phyloP scores from a whole-genome alignment of 768 basidiomycete genomes.

The Lactarius sanguifluus region DNA sequence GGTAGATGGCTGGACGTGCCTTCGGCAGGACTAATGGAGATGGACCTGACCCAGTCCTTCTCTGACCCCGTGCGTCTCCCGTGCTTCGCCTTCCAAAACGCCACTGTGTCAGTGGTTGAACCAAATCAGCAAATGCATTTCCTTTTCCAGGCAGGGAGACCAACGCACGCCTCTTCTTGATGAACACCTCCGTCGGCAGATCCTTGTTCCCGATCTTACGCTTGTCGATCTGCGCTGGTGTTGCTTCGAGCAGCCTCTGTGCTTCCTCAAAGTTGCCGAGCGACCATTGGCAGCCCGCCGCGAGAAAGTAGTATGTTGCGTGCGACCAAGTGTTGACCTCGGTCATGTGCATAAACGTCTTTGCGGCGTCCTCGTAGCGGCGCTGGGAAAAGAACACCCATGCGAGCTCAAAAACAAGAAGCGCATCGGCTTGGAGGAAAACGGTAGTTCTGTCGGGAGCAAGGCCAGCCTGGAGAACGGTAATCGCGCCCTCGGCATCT shows the following conservation, averaged over 20 bases:
- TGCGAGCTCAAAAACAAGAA: conserved; percentile 74
- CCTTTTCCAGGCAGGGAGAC: not conserved
- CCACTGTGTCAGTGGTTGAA: conserved; percentile 46
- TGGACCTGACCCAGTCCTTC: conserved; percentile 49
- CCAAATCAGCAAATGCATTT: not conserved
- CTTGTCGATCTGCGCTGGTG: conserved; percentile 60
- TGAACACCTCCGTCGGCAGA: conserved; percentile 72
- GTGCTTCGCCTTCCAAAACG: conserved; percentile 74
- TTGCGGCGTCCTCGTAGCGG: conserved; percentile 65
- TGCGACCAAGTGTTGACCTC: conserved; percentile 74
- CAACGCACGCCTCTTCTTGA: conserved; percentile 69
- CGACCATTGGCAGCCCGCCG: conserved; percentile 70
- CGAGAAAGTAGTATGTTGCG: conserved; percentile 75
- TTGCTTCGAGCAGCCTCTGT: conserved; percentile 56
- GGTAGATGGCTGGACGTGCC: conserved; percentile 41
- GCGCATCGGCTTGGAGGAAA: conserved; percentile 71
- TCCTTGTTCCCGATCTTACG: conserved; percentile 65
- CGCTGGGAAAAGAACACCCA: conserved; percentile 70
- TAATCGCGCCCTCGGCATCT: conserved; percentile 64
- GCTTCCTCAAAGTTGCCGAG: conserved; percentile 56
- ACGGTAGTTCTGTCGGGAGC: conserved; percentile 50
- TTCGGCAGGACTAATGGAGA: conserved; percentile 70
- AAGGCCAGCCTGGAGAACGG: conserved; percentile 58
- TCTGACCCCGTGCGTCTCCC: conserved; percentile 52
- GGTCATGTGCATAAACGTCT: conserved; percentile 61